Evolutionary conservation across 345 rosid genomes (phyloP).

Genomic region (Murraya koenigii): DNA sequence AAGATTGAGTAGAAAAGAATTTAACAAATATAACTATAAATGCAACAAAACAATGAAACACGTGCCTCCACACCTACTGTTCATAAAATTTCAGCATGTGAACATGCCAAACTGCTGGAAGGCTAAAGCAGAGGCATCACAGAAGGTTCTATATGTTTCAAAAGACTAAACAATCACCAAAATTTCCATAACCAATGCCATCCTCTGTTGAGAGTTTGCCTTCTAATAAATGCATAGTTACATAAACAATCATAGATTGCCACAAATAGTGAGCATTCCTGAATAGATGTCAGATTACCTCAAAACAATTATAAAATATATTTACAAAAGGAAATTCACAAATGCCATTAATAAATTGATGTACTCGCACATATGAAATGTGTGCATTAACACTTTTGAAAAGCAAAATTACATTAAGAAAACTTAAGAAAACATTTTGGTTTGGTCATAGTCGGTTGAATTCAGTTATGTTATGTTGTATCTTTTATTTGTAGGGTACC

Average conservation of each 20-base stretch:
- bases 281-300: neutral
- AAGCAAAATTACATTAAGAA: neutral
- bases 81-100: neutral
- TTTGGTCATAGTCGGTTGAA: neutral
- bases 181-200: neutral
- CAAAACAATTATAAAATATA: neutral
- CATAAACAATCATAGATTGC: neutral
- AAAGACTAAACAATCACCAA: neutral
- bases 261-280: neutral
- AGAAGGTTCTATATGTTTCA: neutral
- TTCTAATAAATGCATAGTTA: neutral
- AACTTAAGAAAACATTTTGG: neutral
- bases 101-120: neutral
- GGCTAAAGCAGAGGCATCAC: neutral
- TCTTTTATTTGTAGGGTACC: neutral
- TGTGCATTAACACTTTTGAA: neutral
- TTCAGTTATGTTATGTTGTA: neutral
- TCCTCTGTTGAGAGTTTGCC: neutral
- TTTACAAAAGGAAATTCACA: neutral
- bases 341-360: neutral
- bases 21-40: neutral
- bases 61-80: neutral
- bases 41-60: neutral
- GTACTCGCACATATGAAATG: neutral
- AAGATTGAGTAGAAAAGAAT: conserved; percentile 3